Base-by-base conservation (phyloP, 179 eudicot genomes). In the Nepenthes alata region DNA sequence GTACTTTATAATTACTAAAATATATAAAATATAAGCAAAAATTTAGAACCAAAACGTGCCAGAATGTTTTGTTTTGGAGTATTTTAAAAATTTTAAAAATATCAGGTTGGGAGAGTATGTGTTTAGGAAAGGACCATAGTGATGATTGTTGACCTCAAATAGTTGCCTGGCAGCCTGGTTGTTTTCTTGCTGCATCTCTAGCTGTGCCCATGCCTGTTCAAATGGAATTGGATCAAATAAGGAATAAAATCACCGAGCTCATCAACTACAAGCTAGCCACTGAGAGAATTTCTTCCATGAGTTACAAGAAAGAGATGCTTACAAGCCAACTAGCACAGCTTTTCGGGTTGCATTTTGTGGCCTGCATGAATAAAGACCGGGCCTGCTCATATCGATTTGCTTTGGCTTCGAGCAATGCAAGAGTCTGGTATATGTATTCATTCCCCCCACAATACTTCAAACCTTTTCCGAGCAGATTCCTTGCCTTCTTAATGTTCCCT, bases 321-420 rank as follows among this genome's bases (percentile, higher is more conserved):
- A 93, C 96, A 48, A 93, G 98, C 98, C 98, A 93, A 70, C 98
- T 89, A 64, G 98, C 95, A 79, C 98, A 93, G 69, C 98, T 93
- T 72, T 76, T 85, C 8, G 95, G 96, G 65, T 93, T 93, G 64
- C 84, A 89, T 67, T 71, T 89, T 12, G 96, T 89, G 13, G 98
- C 98, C 75, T 86, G 96, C 76, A 74, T 76, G 81, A 93, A 93
- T 71, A 93, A 75, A 69, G 83, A 87, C 15, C 87, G 81, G 15
- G 98, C 98, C 63, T 82, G 88, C 75, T 89, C 96, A 68, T 69
- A 74, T 57, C 98, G 79, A 57, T 78, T 82, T 57, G 96, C 95
- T 82, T 72, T 86, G 58, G 86, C 93, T 74, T 93, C 98, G 59
- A 93, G 96, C 66, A 86, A 70, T 0, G 98, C 98, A 45, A 93